Conservation (phyloP, 305 asterid species). For the Fraxinus albicans region DNA sequence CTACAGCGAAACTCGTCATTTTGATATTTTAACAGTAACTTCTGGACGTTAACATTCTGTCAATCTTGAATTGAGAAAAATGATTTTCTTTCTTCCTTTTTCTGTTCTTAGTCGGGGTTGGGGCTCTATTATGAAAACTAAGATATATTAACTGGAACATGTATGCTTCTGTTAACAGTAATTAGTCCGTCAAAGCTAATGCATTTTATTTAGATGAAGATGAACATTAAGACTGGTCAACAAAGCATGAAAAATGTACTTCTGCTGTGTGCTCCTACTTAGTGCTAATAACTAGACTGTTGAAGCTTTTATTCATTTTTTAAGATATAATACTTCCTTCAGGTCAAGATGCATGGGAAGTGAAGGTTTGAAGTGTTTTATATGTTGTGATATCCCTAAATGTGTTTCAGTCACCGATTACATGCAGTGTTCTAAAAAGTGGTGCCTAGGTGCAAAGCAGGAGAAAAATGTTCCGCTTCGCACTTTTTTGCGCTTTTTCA, state of each 20-base stretch:
- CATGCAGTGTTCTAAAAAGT: neutral
- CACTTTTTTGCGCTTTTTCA: neutral
- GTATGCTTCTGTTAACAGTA: neutral
- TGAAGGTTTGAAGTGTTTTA: neutral
- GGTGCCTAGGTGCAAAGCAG: neutral
- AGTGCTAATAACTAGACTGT: neutral
- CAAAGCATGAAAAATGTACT: neutral
- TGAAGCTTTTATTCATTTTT: neutral
- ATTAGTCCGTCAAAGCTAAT: neutral
- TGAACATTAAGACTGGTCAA: neutral
- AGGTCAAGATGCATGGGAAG: neutral
- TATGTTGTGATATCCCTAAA: neutral
- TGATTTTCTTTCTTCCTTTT: neutral
- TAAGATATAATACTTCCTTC: neutral
- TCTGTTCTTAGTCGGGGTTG: neutral
- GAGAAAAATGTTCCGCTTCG: neutral
- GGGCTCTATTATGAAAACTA: neutral
- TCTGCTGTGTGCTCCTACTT: neutral
- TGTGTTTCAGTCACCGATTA: neutral
- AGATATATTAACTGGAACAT: neutral
- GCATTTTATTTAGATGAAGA: neutral
- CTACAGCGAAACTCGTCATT: neutral
- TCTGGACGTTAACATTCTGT: neutral
- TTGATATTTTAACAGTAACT: neutral
- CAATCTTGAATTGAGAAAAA: neutral